These are phyloP conservation scores for Ramalina intermedia DNA, from an alignment of 495 filamentous ascomycete genomes.

Conservation along the genomic window DNA sequence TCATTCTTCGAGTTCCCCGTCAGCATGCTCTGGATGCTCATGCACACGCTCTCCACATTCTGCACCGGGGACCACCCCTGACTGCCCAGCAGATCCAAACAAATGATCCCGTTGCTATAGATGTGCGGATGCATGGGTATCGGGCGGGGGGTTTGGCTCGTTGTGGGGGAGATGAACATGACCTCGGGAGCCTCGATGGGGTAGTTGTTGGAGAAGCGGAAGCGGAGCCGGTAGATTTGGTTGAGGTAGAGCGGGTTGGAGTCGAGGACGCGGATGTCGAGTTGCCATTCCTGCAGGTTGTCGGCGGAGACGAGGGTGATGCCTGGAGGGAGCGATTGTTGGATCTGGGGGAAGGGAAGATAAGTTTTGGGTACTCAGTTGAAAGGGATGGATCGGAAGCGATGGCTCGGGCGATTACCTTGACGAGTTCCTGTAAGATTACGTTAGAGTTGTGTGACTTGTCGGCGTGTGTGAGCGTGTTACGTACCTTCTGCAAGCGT, in stretches of 20 bases:
- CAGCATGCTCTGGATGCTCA: slow-evolving; percentile 97
- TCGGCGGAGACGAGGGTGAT: slow-evolving; percentile 69
- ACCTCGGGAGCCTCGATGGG: slow-evolving; percentile 96
- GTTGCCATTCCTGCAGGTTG: slow-evolving; percentile 75
- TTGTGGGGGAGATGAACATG: slow-evolving; percentile 47
- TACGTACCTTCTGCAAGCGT: not conserved
- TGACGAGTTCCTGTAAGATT: slow-evolving; percentile 8
- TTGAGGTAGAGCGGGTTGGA: slow-evolving; percentile 76
- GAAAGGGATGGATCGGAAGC: not conserved
- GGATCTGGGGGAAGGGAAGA: slow-evolving; percentile 20
- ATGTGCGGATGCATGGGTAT: slow-evolving; percentile 97
- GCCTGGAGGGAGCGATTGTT: slow-evolving; percentile 44
- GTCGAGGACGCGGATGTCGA: slow-evolving; percentile 87
- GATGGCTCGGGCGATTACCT: not conserved
- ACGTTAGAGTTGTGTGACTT: not conserved
- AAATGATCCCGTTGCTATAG: slow-evolving; percentile 97
- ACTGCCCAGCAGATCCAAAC: slow-evolving; percentile 76
- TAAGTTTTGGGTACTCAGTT: not conserved
- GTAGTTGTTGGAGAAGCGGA: slow-evolving; percentile 69
- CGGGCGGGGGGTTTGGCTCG: slow-evolving; percentile 34
- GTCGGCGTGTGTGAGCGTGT: not conserved
- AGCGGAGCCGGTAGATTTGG: slow-evolving; percentile 74
- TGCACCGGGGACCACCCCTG: slow-evolving; percentile 94
- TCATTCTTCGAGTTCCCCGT: slow-evolving; percentile 87
- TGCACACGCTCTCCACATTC: slow-evolving; percentile 91